Conservation (phyloP, 2,329 filamentous ascomycete species). For the Colletotrichum agaves region DNA sequence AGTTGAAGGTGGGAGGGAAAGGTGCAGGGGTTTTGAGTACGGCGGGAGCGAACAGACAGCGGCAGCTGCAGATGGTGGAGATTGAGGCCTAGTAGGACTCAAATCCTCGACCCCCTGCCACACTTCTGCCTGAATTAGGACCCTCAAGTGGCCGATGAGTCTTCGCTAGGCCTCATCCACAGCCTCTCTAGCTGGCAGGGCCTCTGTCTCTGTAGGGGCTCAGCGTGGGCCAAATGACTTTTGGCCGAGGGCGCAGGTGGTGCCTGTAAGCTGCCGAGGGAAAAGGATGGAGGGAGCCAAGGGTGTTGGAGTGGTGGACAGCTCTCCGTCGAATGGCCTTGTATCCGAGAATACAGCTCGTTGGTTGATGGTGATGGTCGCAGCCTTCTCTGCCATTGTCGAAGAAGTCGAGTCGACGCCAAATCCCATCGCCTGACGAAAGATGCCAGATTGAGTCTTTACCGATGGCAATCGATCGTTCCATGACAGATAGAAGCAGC, state of each 20-base stretch:
- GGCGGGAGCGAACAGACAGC: not conserved
- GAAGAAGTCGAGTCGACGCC: not conserved
- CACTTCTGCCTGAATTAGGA: slow-evolving; percentile 23
- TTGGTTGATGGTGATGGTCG: slow-evolving; percentile 14
- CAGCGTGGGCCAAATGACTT: slow-evolving; percentile 21
- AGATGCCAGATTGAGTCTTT: not conserved
- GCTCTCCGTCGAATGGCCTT: not conserved
- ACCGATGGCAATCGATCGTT: slow-evolving; percentile 11
- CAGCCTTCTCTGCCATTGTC: slow-evolving; percentile 27
- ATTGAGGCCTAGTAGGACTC: slow-evolving; percentile 28
- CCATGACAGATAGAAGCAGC: not conserved
- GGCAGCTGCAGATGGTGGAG: slow-evolving; percentile 25
- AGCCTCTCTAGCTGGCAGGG: slow-evolving; percentile 11
- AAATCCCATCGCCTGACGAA: not conserved
- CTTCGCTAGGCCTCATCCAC: slow-evolving; percentile 20
- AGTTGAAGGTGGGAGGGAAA: not conserved
- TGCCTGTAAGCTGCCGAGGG: slow-evolving; percentile 27
- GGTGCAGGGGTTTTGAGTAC: not conserved
- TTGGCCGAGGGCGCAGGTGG: slow-evolving; percentile 21
- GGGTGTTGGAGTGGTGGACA: slow-evolving; percentile 5
- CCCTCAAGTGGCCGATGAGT: slow-evolving; percentile 29
- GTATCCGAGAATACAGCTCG: not conserved
- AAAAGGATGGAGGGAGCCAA: slow-evolving; percentile 33
- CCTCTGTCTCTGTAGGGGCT: slow-evolving; percentile 1
- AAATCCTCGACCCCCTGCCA: slow-evolving; percentile 20